phyloP scores from a whole-genome alignment of 1,284 basidiomycete species.

The Ustilago bromivora region DNA sequence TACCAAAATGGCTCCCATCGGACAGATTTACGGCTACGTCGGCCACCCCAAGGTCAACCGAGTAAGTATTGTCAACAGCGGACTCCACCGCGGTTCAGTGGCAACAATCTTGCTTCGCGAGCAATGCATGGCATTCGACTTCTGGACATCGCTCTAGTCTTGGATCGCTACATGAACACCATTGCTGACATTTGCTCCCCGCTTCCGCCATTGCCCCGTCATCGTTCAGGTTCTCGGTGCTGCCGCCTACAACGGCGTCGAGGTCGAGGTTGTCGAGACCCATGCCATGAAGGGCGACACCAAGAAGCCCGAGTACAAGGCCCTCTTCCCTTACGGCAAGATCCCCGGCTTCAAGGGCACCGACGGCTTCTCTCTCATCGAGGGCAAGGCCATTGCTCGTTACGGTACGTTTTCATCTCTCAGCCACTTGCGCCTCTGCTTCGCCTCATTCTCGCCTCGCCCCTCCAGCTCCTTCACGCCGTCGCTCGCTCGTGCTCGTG shows the following conservation, averaged over 20 bases:
- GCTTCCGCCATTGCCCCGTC: background rate
- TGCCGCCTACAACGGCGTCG: constrained; percentile 66
- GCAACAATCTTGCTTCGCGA: background rate
- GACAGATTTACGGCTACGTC: constrained; percentile 63
- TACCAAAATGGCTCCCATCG: constrained; percentile 64
- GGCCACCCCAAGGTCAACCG: constrained; percentile 55
- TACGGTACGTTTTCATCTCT: constrained; percentile 79
- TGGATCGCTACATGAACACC: background rate
- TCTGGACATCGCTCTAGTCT: background rate
- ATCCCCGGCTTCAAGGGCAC: constrained; percentile 82
- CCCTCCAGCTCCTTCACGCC: background rate
- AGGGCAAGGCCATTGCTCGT: constrained; percentile 83
- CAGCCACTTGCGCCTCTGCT: background rate
- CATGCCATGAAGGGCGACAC: constrained; percentile 49
- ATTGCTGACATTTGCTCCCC: background rate
- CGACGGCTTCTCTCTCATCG: constrained; percentile 84
- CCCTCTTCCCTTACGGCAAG: constrained; percentile 69
- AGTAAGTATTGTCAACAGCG: constrained; percentile 13
- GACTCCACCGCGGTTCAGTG: background rate
- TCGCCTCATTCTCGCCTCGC: background rate
- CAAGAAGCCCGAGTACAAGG: constrained; percentile 64
- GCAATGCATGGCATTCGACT: no score
- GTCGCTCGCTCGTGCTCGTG: background rate
- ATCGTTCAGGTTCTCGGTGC: constrained; percentile 47
- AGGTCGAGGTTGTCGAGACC: constrained; percentile 62